A percentile compares a stretch with the other conserved stretches of the same genome.
Conservation (phyloP, 1,284 basidiomycete genomes). For the Fomes fomentarius region DNA sequence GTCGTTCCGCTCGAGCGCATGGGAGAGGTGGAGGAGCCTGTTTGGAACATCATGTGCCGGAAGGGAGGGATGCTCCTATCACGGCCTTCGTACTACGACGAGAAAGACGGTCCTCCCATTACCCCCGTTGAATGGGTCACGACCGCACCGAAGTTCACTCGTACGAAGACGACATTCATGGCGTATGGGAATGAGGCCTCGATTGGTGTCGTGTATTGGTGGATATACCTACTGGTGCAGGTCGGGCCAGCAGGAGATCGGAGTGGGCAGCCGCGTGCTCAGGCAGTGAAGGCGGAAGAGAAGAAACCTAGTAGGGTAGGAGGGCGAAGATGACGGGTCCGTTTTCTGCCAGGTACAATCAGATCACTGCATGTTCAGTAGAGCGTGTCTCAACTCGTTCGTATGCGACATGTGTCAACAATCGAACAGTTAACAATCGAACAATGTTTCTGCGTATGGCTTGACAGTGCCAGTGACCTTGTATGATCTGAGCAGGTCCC, state of each 20-base stretch:
- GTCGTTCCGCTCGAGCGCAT: neutral
- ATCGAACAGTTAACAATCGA: too few relatives aligned
- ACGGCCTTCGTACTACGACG: neutral
- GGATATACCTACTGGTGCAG: slow-evolving; percentile 21
- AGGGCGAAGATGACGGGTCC: too few relatives aligned
- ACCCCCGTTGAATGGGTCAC: slow-evolving; percentile 23
- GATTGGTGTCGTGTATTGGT: slow-evolving; percentile 18
- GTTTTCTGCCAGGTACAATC: too few relatives aligned
- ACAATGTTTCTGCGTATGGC: too few relatives aligned
- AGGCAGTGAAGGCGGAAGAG: neutral
- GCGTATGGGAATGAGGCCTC: slow-evolving; percentile 25
- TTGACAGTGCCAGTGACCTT: too few relatives aligned
- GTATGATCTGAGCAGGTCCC: too few relatives aligned
- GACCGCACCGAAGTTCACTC: neutral
- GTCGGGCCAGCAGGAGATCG: slow-evolving; percentile 8
- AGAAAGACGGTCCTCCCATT: neutral
- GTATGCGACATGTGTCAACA: too few relatives aligned
- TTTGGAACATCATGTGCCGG: neutral
- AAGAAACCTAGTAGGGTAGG: too few relatives aligned
- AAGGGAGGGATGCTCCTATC: neutral
- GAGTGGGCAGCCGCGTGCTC: neutral
- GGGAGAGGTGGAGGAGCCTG: neutral
- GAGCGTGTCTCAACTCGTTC: too few relatives aligned
- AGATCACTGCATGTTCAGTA: too few relatives aligned
- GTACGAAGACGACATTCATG: slow-evolving; percentile 10